phyloP scores from a whole-genome alignment of 139 green algal species.

The Chlorella vulgaris region DNA sequence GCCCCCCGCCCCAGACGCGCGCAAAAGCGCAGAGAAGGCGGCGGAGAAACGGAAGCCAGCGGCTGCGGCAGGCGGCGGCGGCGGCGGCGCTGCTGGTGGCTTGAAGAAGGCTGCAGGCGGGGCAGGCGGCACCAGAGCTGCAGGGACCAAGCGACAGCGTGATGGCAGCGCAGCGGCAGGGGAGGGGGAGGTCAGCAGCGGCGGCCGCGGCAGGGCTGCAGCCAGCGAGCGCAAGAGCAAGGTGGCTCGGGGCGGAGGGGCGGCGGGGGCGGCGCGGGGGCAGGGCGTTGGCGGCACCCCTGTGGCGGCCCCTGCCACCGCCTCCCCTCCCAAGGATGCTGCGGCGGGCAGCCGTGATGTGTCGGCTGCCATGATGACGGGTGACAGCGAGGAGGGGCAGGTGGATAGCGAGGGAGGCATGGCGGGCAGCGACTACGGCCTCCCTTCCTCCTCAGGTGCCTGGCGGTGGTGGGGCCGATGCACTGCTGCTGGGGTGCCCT shows the following conservation, averaged over 20 bases:
- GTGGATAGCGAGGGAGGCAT: slow-evolving; percentile 6
- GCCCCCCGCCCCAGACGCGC: too few species aligned
- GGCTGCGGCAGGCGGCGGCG: not conserved
- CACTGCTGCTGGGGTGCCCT: slow-evolving; percentile 16
- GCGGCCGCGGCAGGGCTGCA: not conserved
- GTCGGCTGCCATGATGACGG: slow-evolving; percentile 13
- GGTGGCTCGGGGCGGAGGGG: not conserved
- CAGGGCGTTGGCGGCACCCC: not conserved
- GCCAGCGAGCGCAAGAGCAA: slow-evolving; percentile 4
- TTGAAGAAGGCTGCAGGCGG: not conserved
- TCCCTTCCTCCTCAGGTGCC: too few species aligned
- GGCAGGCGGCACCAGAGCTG: not conserved
- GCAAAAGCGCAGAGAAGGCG: not conserved
- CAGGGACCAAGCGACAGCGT: slow-evolving; percentile 3
- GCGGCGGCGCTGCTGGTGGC: not conserved
- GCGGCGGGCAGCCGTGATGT: slow-evolving; percentile 17
- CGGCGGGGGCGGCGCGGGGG: not conserved
- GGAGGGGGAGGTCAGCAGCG: too few species aligned
- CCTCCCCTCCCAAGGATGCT: slow-evolving; percentile 2
- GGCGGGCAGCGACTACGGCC: not conserved
- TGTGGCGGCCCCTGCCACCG: not conserved
- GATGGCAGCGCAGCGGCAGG: slow-evolving; percentile 4
- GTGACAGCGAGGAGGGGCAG: slow-evolving; percentile 5
- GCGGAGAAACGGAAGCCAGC: not conserved
- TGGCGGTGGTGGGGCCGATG: too few species aligned